A percentile compares a stretch with the other conserved stretches of the same genome.
These are phyloP conservation scores for Adiantum capillusveneris DNA, from an alignment of 75 land plant species.

Conservation along the genomic window DNA sequence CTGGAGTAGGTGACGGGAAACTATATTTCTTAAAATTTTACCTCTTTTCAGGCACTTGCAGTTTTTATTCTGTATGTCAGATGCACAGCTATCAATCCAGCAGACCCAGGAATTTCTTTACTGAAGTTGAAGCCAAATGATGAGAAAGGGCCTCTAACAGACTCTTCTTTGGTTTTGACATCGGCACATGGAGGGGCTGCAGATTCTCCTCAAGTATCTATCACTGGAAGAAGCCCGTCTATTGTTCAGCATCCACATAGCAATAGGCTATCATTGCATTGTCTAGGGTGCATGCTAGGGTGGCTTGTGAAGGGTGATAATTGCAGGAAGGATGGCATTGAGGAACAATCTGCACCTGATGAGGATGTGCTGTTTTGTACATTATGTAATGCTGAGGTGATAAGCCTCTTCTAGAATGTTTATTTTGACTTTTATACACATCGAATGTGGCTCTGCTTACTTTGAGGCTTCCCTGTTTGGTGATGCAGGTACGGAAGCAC, in stretches of 20 bases:
- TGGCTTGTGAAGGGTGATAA: slow-evolving; percentile 45
- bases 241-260: slow-evolving; percentile 26
- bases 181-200: slow-evolving; percentile 25
- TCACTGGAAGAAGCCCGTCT: slow-evolving; percentile 35
- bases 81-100: slow-evolving; percentile 79
- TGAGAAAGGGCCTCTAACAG: slow-evolving; percentile 23
- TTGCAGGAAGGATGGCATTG: slow-evolving; percentile 23
- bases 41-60: slow-evolving; percentile 53
- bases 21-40: background rate
- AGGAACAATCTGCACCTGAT: slow-evolving; percentile 27
- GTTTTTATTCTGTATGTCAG: slow-evolving; percentile 78
- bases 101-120: slow-evolving; percentile 72
- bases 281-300: slow-evolving; percentile 33
- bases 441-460: background rate
- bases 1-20: no score
- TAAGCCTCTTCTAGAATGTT: background rate
- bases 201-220: slow-evolving; percentile 35
- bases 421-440: background rate
- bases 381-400: slow-evolving; percentile 66
- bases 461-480: slow-evolving; percentile 3
- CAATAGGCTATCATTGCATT: slow-evolving; percentile 12
- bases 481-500: slow-evolving; percentile 74
- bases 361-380: slow-evolving; percentile 69
- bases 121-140: slow-evolving; percentile 21
- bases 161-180: slow-evolving; percentile 21